Evolutionary conservation across 345 rosid species (phyloP).

Genomic region (Moricandia arvensis): DNA sequence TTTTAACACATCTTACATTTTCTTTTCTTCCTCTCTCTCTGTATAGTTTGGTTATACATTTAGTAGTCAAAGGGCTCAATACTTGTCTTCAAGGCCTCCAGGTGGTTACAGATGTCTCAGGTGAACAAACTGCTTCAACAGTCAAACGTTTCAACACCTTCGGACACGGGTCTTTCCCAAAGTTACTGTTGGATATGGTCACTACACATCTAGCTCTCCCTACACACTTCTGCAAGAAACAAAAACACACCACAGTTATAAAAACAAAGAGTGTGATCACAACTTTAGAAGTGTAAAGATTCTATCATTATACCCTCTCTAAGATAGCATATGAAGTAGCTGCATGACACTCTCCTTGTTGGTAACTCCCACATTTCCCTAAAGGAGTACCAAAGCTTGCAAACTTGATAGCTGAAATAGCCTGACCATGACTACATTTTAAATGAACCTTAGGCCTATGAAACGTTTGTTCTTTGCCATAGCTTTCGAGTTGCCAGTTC

Average conservation of each 20-base stretch:
- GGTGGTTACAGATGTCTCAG: constrained; percentile 39
- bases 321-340: constrained; percentile 66
- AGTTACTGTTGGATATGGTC: constrained; percentile 71
- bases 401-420: constrained; percentile 83
- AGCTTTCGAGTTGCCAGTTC: constrained; percentile 98
- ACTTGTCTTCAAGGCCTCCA: constrained; percentile 43
- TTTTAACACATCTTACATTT: constrained; percentile 22
- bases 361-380: constrained; percentile 92
- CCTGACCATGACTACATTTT: constrained; percentile 71
- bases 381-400: constrained; percentile 98
- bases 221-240: constrained; percentile 63
- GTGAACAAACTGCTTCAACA: constrained; percentile 79
- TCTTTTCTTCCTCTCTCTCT: constrained; percentile 23
- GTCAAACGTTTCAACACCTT: constrained; percentile 71
- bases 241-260: constrained; percentile 13
- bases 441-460: constrained; percentile 90
- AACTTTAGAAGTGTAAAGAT: not conserved
- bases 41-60: constrained; percentile 44
- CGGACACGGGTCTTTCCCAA: constrained; percentile 87
- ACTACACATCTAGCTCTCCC: constrained; percentile 77
- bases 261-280: not conserved
- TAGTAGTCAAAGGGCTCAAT: constrained; percentile 28
- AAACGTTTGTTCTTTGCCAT: constrained; percentile 80
- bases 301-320: constrained; percentile 57
- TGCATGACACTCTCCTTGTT: constrained; percentile 95